These are phyloP conservation scores for Rhizomucor pusillus DNA, from an alignment of 371 early-diverging fungal genomes.

Conservation along the genomic window DNA sequence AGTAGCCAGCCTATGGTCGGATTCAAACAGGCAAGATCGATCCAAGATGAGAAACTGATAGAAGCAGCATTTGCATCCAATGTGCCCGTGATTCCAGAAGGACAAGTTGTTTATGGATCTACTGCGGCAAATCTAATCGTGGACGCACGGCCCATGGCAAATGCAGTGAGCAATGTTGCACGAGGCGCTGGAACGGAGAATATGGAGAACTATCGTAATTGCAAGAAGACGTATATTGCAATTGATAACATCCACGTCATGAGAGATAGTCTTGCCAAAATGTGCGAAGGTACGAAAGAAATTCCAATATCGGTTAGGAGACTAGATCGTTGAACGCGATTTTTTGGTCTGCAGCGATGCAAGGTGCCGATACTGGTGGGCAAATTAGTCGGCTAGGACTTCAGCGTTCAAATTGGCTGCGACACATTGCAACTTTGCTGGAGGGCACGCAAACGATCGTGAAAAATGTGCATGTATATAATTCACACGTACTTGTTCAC, in stretches of 20 bases:
- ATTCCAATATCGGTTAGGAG: neutral
- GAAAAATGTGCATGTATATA: conserved; percentile 71
- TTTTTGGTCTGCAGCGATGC: conserved; percentile 38
- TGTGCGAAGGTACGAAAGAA: conserved; percentile 87
- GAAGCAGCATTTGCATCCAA: conserved; percentile 82
- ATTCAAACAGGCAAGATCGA: conserved; percentile 86
- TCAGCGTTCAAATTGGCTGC: conserved; percentile 83
- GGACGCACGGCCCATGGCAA: conserved; percentile 93
- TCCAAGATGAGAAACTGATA: conserved; percentile 96
- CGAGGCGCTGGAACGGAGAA: conserved; percentile 95
- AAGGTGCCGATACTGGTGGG: conserved; percentile 51
- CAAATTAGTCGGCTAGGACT: conserved; percentile 51
- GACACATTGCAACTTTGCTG: conserved; percentile 79
- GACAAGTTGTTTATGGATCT: conserved; percentile 44
- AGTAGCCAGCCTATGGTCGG: conserved; percentile 96
- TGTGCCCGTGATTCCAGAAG: conserved; percentile 39
- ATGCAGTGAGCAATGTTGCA: conserved; percentile 91
- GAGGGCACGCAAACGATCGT: conserved; percentile 82
- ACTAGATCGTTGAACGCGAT: neutral
- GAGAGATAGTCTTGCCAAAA: conserved; percentile 80
- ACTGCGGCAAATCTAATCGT: conserved; percentile 79
- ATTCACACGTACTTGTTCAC: conserved; percentile 91
- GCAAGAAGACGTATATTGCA: conserved; percentile 82
- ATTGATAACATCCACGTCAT: conserved; percentile 98
- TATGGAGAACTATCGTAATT: conserved; percentile 88